A percentile compares a stretch with the other conserved stretches of the same genome.
Conservation (phyloP, 768 basidiomycete species). For the Paxillus ammoniavirescens region DNA sequence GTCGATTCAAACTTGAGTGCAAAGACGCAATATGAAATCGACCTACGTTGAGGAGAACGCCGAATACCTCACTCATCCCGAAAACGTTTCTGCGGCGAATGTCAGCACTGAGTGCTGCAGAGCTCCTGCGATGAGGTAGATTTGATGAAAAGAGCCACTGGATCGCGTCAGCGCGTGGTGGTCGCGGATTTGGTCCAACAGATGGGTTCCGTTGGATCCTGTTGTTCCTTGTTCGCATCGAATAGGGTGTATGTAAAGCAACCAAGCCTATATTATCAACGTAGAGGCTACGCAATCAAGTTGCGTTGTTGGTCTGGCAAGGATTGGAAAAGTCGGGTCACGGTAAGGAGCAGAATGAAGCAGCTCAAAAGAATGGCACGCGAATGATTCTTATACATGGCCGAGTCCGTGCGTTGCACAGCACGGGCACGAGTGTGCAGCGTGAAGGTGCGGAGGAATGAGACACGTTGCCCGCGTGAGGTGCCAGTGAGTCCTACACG, state of each 20-base stretch:
- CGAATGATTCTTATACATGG: slow-evolving; percentile 25
- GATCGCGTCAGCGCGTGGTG: slow-evolving; percentile 41
- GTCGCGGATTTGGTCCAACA: slow-evolving; percentile 23
- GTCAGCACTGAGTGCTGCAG: slow-evolving; percentile 57
- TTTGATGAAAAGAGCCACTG: slow-evolving; percentile 79
- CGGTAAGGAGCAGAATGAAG: slow-evolving; percentile 12
- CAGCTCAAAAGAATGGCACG: slow-evolving; percentile 19
- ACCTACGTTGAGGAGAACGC: slow-evolving; percentile 72
- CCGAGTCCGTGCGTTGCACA: slow-evolving; percentile 20
- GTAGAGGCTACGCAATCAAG: slow-evolving; percentile 1
- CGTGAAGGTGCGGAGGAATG: slow-evolving; percentile 19
- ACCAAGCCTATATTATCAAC: slow-evolving; percentile 13
- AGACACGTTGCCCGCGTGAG: slow-evolving; percentile 29
- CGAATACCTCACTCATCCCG: slow-evolving; percentile 75
- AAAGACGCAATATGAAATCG: background rate
- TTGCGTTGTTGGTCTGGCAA: background rate
- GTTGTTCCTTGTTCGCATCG: slow-evolving; percentile 26
- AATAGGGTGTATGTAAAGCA: slow-evolving; percentile 1
- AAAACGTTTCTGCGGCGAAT: slow-evolving; percentile 72
- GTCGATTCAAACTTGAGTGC: slow-evolving; percentile 8
- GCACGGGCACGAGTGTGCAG: slow-evolving; percentile 33
- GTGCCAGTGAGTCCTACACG: slow-evolving; percentile 13
- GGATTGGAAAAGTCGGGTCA: slow-evolving; percentile 3
- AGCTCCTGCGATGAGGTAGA: slow-evolving; percentile 59
- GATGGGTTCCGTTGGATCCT: slow-evolving; percentile 26